A percentile compares a stretch with the other conserved stretches of the same genome.
Evolutionary conservation across 345 rosid genomes (phyloP).

Genomic region (Eutrema heterophyllum): DNA sequence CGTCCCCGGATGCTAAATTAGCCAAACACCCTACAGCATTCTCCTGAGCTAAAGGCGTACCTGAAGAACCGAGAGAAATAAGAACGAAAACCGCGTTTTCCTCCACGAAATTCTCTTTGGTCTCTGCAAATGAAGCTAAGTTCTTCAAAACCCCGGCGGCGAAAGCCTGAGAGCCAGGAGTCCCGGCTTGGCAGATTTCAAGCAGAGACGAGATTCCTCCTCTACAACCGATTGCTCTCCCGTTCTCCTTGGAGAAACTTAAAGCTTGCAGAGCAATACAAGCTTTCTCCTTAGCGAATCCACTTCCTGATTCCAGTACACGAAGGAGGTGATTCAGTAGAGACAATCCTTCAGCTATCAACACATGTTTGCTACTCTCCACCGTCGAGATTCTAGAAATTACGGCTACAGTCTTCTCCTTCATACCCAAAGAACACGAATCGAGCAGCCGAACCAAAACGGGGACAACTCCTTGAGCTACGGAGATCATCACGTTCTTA

Average conservation of each 20-base stretch:
- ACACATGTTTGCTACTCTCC: constrained; percentile 73
- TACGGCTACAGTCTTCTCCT: constrained; percentile 69
- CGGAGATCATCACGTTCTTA: constrained; percentile 84
- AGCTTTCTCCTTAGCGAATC: constrained; percentile 79
- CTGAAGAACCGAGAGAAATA: constrained; percentile 53
- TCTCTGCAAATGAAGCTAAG: constrained; percentile 53
- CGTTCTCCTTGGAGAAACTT: constrained; percentile 69
- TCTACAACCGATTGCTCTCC: constrained; percentile 75
- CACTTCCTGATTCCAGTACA: constrained; percentile 78
- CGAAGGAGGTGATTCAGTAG: constrained; percentile 74
- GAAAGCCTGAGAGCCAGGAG: constrained; percentile 75
- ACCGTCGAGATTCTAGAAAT: constrained; percentile 67
- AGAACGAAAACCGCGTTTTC: constrained; percentile 65
- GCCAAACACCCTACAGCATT: constrained; percentile 71
- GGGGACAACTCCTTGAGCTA: constrained; percentile 86
- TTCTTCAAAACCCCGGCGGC: constrained; percentile 85
- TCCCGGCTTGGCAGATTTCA: constrained; percentile 78
- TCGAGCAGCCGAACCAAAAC: constrained; percentile 67
- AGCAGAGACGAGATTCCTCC: constrained; percentile 81
- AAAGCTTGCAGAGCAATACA: constrained; percentile 76
- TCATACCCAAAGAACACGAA: constrained; percentile 51
- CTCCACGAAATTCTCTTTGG: constrained; percentile 64
- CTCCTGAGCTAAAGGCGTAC: constrained; percentile 76
- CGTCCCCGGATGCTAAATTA: constrained; percentile 54
- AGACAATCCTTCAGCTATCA: constrained; percentile 69